Evolutionary conservation across 805 yeast genomes (phyloP).

Genomic region (Ogataea sp.): DNA sequence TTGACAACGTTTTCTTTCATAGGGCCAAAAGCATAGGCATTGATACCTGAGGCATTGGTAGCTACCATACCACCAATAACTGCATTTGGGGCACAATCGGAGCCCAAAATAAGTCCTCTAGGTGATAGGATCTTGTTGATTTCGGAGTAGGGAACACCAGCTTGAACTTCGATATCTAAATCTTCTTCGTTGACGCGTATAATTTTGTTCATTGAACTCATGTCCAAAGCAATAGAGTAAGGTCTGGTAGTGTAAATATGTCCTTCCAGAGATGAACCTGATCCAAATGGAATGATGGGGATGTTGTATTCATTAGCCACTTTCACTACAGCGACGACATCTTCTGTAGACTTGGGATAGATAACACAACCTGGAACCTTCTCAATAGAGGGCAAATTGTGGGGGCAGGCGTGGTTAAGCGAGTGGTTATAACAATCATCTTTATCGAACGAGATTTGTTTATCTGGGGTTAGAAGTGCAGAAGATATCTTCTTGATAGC

Average conservation of each 20-base stretch:
- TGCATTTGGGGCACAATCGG: constrained; percentile 54
- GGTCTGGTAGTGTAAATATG: constrained; percentile 33
- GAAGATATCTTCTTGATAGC: neutral
- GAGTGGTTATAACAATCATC: constrained; percentile 1
- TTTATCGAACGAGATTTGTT: neutral
- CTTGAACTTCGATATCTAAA: constrained; percentile 35
- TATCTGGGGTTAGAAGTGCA: neutral
- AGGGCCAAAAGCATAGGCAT: constrained; percentile 64
- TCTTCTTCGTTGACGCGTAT: constrained; percentile 32
- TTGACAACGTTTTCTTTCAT: constrained; percentile 55
- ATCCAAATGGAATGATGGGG: constrained; percentile 34
- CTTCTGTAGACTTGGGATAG: constrained; percentile 29
- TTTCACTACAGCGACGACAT: constrained; percentile 28
- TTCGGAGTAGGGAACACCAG: constrained; percentile 40
- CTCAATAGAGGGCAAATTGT: constrained; percentile 20
- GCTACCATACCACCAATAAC: constrained; percentile 59
- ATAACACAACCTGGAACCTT: constrained; percentile 28
- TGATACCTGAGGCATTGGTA: constrained; percentile 62
- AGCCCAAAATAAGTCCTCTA: constrained; percentile 23
- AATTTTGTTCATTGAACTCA: constrained; percentile 28
- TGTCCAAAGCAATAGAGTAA: constrained; percentile 24
- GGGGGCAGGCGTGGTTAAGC: constrained; percentile 28
- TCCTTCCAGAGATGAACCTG: constrained; percentile 37
- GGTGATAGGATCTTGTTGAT: constrained; percentile 28
- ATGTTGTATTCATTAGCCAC: constrained; percentile 26